Evolutionary conservation across 192 early-diverging fungal genomes (phyloP).

Genomic region (Coemansia sp.): DNA sequence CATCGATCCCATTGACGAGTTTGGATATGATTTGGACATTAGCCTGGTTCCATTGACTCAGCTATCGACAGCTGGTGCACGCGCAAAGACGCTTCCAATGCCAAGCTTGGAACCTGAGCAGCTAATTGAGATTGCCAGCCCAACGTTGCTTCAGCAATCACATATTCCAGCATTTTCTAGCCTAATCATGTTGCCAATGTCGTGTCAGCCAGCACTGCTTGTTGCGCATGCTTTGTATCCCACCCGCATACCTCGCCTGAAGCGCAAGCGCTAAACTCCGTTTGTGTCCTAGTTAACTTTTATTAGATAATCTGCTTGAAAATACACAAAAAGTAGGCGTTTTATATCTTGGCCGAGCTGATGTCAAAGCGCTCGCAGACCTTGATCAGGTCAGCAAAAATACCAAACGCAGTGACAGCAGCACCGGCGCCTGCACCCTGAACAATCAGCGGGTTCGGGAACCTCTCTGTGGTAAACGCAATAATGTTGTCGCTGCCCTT

Average conservation of each 20-base stretch:
- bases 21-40: constrained; percentile 42
- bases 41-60: constrained; percentile 36
- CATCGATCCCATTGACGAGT: constrained; percentile 23
- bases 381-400: constrained; percentile 91
- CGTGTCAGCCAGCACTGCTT: constrained; percentile 15
- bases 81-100: constrained; percentile 14
- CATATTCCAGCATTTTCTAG: too few species aligned
- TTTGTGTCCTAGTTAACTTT: neutral
- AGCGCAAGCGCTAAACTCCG: constrained; percentile 42
- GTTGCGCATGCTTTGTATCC: constrained; percentile 34
- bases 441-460: constrained; percentile 93
- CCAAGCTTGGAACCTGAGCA: constrained; percentile 27
- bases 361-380: constrained; percentile 65
- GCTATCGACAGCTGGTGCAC: constrained; percentile 9
- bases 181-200: neutral
- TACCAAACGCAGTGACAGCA: constrained; percentile 97
- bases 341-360: constrained; percentile 2
- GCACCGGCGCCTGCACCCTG: constrained; percentile 96
- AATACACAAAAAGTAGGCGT: too few species aligned
- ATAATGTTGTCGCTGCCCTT: constrained; percentile 99
- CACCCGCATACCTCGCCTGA: constrained; percentile 43
- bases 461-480: constrained; percentile 90
- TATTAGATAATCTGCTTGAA: too few species aligned
- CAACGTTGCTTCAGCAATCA: too few species aligned
- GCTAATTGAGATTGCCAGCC: neutral